These are phyloP conservation scores for Mycena vitilis DNA, from an alignment of 768 basidiomycete species.

Conservation along the genomic window DNA sequence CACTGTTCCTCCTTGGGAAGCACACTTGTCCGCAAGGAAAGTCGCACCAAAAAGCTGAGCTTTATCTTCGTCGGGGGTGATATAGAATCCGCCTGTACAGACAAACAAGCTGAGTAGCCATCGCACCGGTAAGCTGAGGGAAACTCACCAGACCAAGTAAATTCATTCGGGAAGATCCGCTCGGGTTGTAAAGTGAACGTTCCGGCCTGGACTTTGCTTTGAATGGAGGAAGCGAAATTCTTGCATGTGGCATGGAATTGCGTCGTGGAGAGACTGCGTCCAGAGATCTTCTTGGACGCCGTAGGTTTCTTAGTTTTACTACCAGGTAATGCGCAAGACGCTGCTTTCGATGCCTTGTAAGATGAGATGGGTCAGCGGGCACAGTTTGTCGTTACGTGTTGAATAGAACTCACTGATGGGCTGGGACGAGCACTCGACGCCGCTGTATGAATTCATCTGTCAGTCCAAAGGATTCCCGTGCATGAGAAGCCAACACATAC, in stretches of 20 bases:
- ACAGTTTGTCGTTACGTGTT: too few species aligned
- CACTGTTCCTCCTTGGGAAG: constrained; percentile 1
- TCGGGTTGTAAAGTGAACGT: constrained; percentile 2
- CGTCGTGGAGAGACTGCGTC: background rate
- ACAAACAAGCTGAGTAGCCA: background rate
- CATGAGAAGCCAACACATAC: too few species aligned
- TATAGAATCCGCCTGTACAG: constrained; percentile 23
- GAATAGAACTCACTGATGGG: too few species aligned
- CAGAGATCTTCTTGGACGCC: background rate
- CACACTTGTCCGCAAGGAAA: constrained; percentile 14
- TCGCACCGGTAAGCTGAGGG: background rate
- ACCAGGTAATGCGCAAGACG: too few species aligned
- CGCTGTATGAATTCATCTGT: too few species aligned
- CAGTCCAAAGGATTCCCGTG: too few species aligned
- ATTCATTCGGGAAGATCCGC: constrained; percentile 1
- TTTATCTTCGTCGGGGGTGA: constrained; percentile 20
- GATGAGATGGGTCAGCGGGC: too few species aligned
- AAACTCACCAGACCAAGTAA: constrained; percentile 7
- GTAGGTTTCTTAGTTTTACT: too few species aligned
- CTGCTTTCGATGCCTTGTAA: too few species aligned
- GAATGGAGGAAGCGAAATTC: constrained; percentile 14
- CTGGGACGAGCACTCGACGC: too few species aligned
- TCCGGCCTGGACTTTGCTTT: constrained; percentile 1
- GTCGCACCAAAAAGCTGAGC: constrained; percentile 23
- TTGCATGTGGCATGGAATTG: constrained; percentile 28